phyloP scores from a whole-genome alignment of 2,329 filamentous ascomycete species.

The Tolypocladium ovalisporum region DNA sequence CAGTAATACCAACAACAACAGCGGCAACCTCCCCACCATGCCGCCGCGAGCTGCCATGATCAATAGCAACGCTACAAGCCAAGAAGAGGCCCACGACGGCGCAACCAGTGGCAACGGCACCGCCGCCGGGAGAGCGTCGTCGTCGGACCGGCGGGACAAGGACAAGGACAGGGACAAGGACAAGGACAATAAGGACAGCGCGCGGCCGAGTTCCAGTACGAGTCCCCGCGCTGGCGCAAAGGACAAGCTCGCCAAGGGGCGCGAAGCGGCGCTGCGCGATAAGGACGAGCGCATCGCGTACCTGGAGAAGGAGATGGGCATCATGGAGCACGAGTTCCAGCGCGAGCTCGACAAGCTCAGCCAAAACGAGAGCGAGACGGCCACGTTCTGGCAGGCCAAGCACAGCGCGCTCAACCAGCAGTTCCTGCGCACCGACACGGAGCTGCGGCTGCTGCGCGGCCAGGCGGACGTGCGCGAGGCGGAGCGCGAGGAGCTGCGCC shows the following conservation, averaged over 20 bases:
- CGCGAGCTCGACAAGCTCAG: conserved; percentile 41
- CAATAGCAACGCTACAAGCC: conserved; percentile 9
- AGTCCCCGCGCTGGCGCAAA: not conserved
- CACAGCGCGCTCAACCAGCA: conserved; percentile 41
- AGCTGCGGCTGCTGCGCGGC: conserved; percentile 37
- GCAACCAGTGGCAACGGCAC: conserved; percentile 3
- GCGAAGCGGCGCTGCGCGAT: conserved; percentile 22
- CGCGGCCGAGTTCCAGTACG: not conserved
- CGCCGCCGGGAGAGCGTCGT: conserved; percentile 11
- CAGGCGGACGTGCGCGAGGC: conserved; percentile 37
- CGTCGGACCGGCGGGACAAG: conserved; percentile 23
- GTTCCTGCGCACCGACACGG: conserved; percentile 39
- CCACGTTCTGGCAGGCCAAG: conserved; percentile 47
- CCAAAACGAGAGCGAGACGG: conserved; percentile 42
- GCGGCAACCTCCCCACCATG: conserved; percentile 15
- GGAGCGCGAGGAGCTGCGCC: conserved; percentile 37
- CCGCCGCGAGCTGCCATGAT: conserved; percentile 19
- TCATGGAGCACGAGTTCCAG: conserved; percentile 43
- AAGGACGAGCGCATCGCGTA: conserved; percentile 41
- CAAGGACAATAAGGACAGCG: not conserved
- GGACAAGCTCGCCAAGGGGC: conserved; percentile 10
- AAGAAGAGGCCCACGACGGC: conserved; percentile 14
- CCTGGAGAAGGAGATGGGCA: conserved; percentile 39
- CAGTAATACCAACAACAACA: conserved; percentile 2
- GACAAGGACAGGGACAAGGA: conserved; percentile 2